Percentiles rank a stretch among this genome's conserved stretches.
Conservation (phyloP, 305 asterid genomes). For the Fraxinus latifolia region DNA sequence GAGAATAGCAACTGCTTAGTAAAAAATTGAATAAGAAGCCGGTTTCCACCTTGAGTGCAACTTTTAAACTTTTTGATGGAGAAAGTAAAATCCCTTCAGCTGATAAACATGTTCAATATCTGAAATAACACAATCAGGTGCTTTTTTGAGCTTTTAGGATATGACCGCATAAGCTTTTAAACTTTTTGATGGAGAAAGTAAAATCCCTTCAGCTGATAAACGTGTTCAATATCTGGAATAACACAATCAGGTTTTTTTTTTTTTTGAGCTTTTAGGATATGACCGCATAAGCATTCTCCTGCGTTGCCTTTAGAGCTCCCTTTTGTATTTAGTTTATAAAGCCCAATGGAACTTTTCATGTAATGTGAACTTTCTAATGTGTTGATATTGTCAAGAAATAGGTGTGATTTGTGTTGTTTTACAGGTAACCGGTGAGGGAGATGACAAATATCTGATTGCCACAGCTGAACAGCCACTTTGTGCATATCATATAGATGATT, state of each 20-base stretch:
- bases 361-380: background rate
- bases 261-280: background rate
- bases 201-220: background rate
- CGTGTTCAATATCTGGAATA: background rate
- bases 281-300: background rate
- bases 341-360: background rate
- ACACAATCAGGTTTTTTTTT: background rate
- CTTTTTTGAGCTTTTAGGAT: background rate
- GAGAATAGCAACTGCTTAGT: background rate
- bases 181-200: background rate
- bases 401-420: slow-evolving; percentile 18
- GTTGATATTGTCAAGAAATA: background rate
- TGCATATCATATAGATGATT: slow-evolving; percentile 89
- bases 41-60: background rate
- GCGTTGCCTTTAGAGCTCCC: background rate
- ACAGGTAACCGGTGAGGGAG: slow-evolving; percentile 95
- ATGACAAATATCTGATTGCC: slow-evolving; percentile 90
- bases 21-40: background rate
- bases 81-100: background rate
- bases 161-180: no score
- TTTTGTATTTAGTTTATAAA: background rate
- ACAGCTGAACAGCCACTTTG: slow-evolving; percentile 96
- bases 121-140: background rate
- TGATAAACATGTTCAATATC: background rate
- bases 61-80: background rate